These are phyloP conservation scores for Combretum micranthum DNA, from an alignment of 345 rosid genomes.

Conservation along the genomic window DNA sequence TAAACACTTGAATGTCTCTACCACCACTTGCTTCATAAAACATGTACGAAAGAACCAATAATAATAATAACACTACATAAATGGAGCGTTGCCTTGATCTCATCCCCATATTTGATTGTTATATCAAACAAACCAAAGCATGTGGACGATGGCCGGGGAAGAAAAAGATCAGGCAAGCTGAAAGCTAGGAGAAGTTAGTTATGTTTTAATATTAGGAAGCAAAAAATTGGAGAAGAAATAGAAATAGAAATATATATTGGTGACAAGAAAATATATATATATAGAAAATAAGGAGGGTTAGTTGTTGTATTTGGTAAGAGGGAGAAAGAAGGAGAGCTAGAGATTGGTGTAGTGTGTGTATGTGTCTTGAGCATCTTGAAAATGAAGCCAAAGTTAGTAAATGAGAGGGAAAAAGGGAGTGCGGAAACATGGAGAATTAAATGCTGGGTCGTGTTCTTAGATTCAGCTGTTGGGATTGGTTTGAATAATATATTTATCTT, in stretches of 20 bases:
- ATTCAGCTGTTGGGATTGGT: neutral
- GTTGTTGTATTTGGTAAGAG: neutral
- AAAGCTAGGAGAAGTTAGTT: too few relatives aligned
- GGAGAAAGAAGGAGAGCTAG: neutral
- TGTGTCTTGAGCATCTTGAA: neutral
- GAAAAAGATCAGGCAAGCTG: neutral
- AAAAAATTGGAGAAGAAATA: too few relatives aligned
- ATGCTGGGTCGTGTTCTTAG: slow-evolving; percentile 15
- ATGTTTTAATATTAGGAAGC: too few relatives aligned
- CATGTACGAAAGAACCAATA: too few relatives aligned
- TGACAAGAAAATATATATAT: neutral
- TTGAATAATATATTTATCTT: neutral
- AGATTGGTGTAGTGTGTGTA: neutral
- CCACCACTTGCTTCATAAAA: slow-evolving; percentile 13
- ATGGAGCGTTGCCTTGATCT: too few relatives aligned
- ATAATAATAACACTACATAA: too few relatives aligned
- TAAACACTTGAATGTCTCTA: slow-evolving; percentile 19
- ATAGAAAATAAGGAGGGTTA: neutral
- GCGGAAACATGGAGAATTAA: slow-evolving; percentile 24
- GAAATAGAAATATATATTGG: neutral
- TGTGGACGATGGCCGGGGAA: neutral
- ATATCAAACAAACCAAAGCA: too few relatives aligned
- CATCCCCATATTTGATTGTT: too few relatives aligned
- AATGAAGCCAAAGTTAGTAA: neutral
- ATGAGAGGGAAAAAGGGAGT: slow-evolving; percentile 1